Base-by-base conservation (phyloP, 2,329 filamentous ascomycete species). In the Monilinia aucupariae region DNA sequence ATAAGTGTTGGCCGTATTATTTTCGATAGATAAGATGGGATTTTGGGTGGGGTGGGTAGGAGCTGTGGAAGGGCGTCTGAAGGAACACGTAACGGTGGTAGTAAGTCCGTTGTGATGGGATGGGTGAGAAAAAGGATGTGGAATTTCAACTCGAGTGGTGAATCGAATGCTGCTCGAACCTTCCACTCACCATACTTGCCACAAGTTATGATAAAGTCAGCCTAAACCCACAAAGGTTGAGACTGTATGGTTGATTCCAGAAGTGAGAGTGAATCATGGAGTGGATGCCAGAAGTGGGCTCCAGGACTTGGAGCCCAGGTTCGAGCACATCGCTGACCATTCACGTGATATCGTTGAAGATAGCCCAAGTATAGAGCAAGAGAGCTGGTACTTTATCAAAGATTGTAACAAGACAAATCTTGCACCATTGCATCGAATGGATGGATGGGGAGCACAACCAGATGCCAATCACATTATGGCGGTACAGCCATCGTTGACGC, bases 311-410 rank as follows among this genome's bases (percentile, higher is more conserved):
- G 5, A 30, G 34, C 8, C 34, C 1, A 5, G n/a, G n/a, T n/a
- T n/a, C n/a, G n/a, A n/a, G n/a, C n/a, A 54, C 6, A 8, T 22
- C 12, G 13, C 13, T 0, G 1, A 4, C 0, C 0, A 0, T 25
- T 4, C 20, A 17, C 39, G 53, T 56, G 53, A 47, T 2, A 0
- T 9, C 2, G 3, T 3, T 15, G 17, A 30, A 17, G 0, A 2
- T 8, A n/a, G 10, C 13, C 9, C 27, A 22, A 17, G 30, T 30
- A 22, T 2, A 9, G 20, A 22, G 12, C 7, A 43, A 45, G 39
- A 13, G 13, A 45, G 12, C 53, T 32, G 20, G 9, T 5, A 13
- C 43, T 30, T 41, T 22, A 9, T 45, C 20, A 10, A 45, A 22
- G 17, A 32, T 17, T 22, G 3, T 2, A 45, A 30, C 5, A 15